A percentile compares a stretch with the other conserved stretches of the same genome.
Conservation (phyloP, 495 filamentous ascomycete species). For the Penicillium crystallinum region DNA sequence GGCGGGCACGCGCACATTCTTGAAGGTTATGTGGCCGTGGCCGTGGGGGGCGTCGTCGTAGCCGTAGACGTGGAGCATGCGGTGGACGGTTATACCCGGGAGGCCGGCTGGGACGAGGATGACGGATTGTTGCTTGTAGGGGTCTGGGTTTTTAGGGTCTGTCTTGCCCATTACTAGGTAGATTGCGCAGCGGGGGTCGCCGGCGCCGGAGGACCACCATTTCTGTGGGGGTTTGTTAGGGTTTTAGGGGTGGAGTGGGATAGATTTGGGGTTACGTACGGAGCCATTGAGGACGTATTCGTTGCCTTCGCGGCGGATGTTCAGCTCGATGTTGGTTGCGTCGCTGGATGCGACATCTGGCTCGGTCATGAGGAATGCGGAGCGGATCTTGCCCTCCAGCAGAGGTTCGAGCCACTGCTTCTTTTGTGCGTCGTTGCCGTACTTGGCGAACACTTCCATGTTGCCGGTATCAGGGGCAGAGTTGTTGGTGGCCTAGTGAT, state of each 20-base stretch:
- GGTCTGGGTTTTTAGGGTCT: slow-evolving; percentile 62
- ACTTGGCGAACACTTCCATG: slow-evolving; percentile 94
- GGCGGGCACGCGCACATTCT: slow-evolving; percentile 74
- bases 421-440: slow-evolving; percentile 88
- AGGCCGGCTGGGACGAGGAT: slow-evolving; percentile 73
- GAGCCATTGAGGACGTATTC: slow-evolving; percentile 83
- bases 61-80: slow-evolving; percentile 85
- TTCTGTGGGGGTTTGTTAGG: slow-evolving; percentile 47
- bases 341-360: slow-evolving; percentile 80
- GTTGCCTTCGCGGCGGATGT: slow-evolving; percentile 73
- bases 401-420: slow-evolving; percentile 76
- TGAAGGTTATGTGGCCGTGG: slow-evolving; percentile 83
- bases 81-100: slow-evolving; percentile 73
- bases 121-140: slow-evolving; percentile 85
- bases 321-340: slow-evolving; percentile 81
- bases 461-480: slow-evolving; percentile 91
- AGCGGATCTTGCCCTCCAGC: slow-evolving; percentile 80
- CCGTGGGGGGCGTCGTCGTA: slow-evolving; percentile 95
- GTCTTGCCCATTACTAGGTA: slow-evolving; percentile 93
- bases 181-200: slow-evolving; percentile 81
- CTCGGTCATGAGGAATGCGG: slow-evolving; percentile 93
- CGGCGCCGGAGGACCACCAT: slow-evolving; percentile 95
- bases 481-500: slow-evolving; percentile 72
- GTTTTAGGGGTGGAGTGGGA: neutral
- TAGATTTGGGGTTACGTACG: slow-evolving; percentile 38